These are phyloP conservation scores for Phytopythium kandeliae DNA, from an alignment of 352 stramenopile genomes.

Conservation along the genomic window DNA sequence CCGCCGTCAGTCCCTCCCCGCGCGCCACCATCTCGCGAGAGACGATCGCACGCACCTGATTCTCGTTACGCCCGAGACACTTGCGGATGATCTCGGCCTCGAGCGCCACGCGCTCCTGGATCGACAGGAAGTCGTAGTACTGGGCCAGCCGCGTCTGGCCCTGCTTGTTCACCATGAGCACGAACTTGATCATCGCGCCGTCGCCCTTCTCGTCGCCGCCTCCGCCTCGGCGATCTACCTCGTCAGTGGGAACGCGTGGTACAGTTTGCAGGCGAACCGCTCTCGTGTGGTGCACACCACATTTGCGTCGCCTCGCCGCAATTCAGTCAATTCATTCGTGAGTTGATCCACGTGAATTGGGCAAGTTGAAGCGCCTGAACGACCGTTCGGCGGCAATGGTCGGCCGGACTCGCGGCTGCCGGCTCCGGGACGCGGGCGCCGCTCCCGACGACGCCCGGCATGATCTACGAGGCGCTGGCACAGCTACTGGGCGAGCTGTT, in stretches of 20 bases:
- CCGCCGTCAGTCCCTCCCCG: not conserved
- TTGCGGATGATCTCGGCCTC: constrained; percentile 99
- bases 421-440: too few relatives aligned
- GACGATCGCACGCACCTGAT: constrained; percentile 46
- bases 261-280: too few relatives aligned
- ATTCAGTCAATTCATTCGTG: not conserved
- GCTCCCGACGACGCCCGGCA: constrained; percentile 7
- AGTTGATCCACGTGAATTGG: not conserved
- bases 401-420: too few relatives aligned
- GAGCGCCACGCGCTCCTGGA: constrained; percentile 97
- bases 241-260: too few relatives aligned
- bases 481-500: constrained; percentile 66
- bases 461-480: constrained; percentile 51
- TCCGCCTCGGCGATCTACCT: too few relatives aligned
- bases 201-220: constrained; percentile 1
- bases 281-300: not conserved
- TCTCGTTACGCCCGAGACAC: constrained; percentile 97
- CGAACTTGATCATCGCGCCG: constrained; percentile 93
- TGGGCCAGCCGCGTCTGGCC: constrained; percentile 99
- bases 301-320: not conserved
- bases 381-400: too few relatives aligned
- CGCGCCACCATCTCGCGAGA: not conserved
- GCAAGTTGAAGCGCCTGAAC: constrained; percentile 2
- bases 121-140: constrained; percentile 99
- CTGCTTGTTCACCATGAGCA: constrained; percentile 99